Evolutionary conservation across 441 rosid genomes (phyloP), one percentile per base, ranked within the genome.

Genomic region (Breynia disticha): DNA sequence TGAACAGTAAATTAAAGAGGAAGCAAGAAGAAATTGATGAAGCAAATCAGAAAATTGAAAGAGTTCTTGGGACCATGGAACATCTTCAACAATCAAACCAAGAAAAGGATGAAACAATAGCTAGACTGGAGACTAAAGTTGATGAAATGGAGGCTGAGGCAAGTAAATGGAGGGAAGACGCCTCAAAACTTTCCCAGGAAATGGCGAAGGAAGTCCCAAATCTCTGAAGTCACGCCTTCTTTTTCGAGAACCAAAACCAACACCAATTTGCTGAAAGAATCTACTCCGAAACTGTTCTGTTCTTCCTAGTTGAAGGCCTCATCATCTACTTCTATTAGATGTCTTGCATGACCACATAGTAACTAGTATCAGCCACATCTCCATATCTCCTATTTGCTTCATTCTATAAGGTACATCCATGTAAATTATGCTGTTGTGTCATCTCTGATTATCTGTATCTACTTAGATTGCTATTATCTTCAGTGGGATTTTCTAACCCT

Each of bases 221-320:
- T 50, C 55, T 22, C 65, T 35, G 58, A 64, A 28, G 62, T 46
- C 48, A 76, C 78, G 16, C 86, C 88, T 15, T 58, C 67, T 60
- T 70, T 67, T 28, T 45, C 35, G 14, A 52, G 53, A 35, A 59
- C 43, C 46, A 70, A 54, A 47, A 48, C 55, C 22, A 21, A 39
- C 7, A 49, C 61, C 48, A 44, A 47, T 61, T 65, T 52, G 48
- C 56, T 14, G 63, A 55, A 20, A 74, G n/a, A n/a, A n/a, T n/a
- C n/a, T n/a, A 72, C 78, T 49, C 93, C 90, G 19, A 87, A 68
- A 65, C 61, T 85, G 74, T 87, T 87, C 77, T 64, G 82, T 17
- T 70, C 86, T 35, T 19, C 71, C 14, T 87, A 82, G 69, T 66
- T 87, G 76, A 90, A 87, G 84, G 59, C 19, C 20, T 48, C 73